Evolutionary conservation across 768 basidiomycete genomes (phyloP), one percentile per base, ranked within the genome.

Genomic region (Sporobolomyces pararoseus): DNA sequence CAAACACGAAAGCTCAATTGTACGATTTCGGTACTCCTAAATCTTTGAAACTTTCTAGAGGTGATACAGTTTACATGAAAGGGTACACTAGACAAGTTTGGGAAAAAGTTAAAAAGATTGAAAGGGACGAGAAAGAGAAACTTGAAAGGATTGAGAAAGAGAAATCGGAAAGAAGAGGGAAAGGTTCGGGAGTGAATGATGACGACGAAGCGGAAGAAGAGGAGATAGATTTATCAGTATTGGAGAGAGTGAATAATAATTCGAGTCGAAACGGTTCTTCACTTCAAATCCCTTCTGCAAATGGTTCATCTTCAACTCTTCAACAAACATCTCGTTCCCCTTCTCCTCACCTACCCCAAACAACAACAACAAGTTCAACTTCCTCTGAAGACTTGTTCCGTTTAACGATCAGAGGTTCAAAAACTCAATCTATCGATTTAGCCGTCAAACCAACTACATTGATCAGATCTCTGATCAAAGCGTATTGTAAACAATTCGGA

Each of bases 21-120:
- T 72, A 51, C 66, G 66, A 67, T 6, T 72, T 68, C 19, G 71
- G 66, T 17, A 72, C 71, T 23, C 66, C 71, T 17, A 25, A n/a
- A 4, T 61, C 66, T 6, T 63, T 72, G 51, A 27, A 39, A 6
- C 35, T 68, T 19, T 0, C 5, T 0, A 3, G 52, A 7, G 53
- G 59, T 6, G 19, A 7, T 7, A 25, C 12, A 0, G 63, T 31
- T 1, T 13, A 34, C 1, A 44, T 72, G 46, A 23, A 23, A 23
- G 66, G 58, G 1, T 72, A 68, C 35, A 62, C 58, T 7, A 3
- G 4, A 10, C 47, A 50, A 5, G 39, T 62, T 1, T 72, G 71
- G 71, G 34, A 51, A 2, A 65, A 62, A n/a, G 27, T 39, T 1
- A 25, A 31, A 39, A 23, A 32, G 31, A 6, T 51, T 6, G 61